Evolutionary conservation across 352 stramenopile species (phyloP).

Genomic region (Phytophthora tentaculata): DNA sequence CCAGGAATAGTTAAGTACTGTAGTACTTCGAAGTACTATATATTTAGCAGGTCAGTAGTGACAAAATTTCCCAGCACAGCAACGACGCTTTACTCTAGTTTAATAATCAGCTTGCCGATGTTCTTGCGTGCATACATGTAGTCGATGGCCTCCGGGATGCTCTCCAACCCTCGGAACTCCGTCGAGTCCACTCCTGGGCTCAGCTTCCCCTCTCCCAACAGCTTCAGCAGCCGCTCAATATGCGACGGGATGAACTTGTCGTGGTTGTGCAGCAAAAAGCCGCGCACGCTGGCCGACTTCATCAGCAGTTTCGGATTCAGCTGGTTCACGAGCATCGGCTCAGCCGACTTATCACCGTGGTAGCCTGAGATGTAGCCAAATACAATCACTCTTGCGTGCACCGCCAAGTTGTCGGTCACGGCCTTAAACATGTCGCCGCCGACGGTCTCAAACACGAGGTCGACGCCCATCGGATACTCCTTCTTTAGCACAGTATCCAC

Average conservation of each 20-base stretch:
- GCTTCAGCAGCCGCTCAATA: slow-evolving; percentile 27
- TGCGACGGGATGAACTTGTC: slow-evolving; percentile 30
- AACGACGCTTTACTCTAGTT: slow-evolving; percentile 28
- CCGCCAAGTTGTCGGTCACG: slow-evolving; percentile 24
- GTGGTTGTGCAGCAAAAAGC: slow-evolving; percentile 29
- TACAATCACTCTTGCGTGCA: slow-evolving; percentile 32
- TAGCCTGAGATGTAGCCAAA: slow-evolving; percentile 37
- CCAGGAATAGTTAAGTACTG: too few relatives aligned
- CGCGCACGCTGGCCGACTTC: slow-evolving; percentile 32
- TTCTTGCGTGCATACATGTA: slow-evolving; percentile 40
- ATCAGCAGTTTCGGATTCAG: slow-evolving; percentile 27
- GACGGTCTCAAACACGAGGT: slow-evolving; percentile 37
- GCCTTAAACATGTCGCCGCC: slow-evolving; percentile 36
- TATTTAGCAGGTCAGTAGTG: too few relatives aligned
- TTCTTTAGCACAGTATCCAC: slow-evolving; percentile 33
- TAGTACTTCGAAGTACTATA: too few relatives aligned
- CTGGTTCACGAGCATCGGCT: slow-evolving; percentile 34
- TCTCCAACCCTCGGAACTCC: slow-evolving; percentile 30
- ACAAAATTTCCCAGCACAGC: too few relatives aligned
- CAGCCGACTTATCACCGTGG: slow-evolving; percentile 32
- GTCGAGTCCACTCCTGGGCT: slow-evolving; percentile 28
- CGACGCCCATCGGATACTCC: slow-evolving; percentile 31
- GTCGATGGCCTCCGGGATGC: slow-evolving; percentile 33
- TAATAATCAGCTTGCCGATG: slow-evolving; percentile 36
- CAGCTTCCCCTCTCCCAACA: slow-evolving; percentile 23